Evolutionary conservation across 1,284 basidiomycete genomes (phyloP).

Genomic region (Schizophyllum amplum): DNA sequence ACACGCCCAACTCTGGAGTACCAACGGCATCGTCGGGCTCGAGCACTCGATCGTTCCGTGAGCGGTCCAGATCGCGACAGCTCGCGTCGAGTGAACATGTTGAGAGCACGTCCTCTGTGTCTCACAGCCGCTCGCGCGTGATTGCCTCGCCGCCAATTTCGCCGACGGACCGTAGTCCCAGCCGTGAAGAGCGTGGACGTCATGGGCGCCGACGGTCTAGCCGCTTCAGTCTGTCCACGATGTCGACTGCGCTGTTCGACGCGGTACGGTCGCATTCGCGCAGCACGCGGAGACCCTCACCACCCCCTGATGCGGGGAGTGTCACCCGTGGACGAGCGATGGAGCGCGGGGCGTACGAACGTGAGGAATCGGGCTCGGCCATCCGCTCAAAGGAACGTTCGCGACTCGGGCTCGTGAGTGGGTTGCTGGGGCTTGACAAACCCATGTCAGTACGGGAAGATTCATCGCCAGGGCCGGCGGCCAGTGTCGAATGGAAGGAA

Average conservation of each 20-base stretch:
- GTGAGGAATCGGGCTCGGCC: neutral
- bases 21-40: constrained; percentile 7
- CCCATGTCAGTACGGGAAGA: constrained; percentile 24
- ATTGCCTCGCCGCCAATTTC: constrained; percentile 3
- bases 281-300: constrained; percentile 6
- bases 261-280: constrained; percentile 27
- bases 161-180: constrained; percentile 9
- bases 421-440: constrained; percentile 12
- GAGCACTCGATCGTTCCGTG: constrained; percentile 24
- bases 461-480: constrained; percentile 36
- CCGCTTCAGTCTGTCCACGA: constrained; percentile 29
- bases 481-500: constrained; percentile 75
- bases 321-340: constrained; percentile 5
- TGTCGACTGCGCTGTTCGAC: constrained; percentile 29
- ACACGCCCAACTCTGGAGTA: neutral
- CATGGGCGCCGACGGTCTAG: constrained; percentile 22
- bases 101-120: constrained; percentile 6
- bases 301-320: neutral
- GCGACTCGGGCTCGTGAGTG: constrained; percentile 26
- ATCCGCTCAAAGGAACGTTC: constrained; percentile 21
- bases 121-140: constrained; percentile 4
- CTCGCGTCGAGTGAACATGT: constrained; percentile 4
- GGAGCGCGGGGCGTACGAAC: constrained; percentile 8
- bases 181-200: constrained; percentile 12
- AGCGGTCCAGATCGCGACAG: constrained; percentile 25